These are phyloP conservation scores for Colletotrichum zoysiae DNA, from an alignment of 2,329 filamentous ascomycete species.

Conservation along the genomic window DNA sequence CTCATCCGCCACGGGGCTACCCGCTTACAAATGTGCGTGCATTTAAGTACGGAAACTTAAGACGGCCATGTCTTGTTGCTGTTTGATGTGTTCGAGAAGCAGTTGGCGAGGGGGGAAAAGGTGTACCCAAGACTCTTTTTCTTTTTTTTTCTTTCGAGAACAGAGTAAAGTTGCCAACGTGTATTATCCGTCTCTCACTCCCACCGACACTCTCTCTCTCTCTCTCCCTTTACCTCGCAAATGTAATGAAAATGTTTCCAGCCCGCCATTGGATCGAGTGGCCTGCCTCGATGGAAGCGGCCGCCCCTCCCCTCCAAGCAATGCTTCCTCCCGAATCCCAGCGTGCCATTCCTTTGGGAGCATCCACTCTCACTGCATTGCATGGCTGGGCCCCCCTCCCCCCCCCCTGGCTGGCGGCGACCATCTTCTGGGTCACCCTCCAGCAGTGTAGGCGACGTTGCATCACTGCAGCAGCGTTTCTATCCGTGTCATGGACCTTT, in stretches of 20 bases:
- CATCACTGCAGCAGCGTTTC: neutral
- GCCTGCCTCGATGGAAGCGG: neutral
- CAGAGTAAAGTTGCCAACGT: neutral
- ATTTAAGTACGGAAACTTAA: neutral
- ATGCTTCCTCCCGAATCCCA: constrained; percentile 26
- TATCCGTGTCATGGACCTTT: constrained; percentile 16
- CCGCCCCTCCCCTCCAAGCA: neutral
- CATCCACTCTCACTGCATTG: constrained; percentile 13
- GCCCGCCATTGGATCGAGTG: neutral
- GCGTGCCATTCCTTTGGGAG: constrained; percentile 41
- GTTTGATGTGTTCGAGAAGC: neutral
- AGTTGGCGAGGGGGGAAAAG: neutral
- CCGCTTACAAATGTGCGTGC: constrained; percentile 3
- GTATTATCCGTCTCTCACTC: neutral
- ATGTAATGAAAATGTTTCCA: neutral
- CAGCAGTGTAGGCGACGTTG: neutral
- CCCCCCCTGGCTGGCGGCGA: constrained; percentile 15
- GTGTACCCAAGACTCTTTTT: neutral
- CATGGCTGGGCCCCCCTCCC: neutral
- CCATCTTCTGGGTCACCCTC: neutral
- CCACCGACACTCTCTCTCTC: neutral
- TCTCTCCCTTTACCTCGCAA: neutral
- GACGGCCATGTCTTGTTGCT: neutral
- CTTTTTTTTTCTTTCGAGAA: too few relatives aligned
- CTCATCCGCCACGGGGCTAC: neutral